A percentile compares a stretch with the other conserved stretches of the same genome.
Conservation (phyloP, 1,284 basidiomycete genomes). For the Ganoderma sp. region DNA sequence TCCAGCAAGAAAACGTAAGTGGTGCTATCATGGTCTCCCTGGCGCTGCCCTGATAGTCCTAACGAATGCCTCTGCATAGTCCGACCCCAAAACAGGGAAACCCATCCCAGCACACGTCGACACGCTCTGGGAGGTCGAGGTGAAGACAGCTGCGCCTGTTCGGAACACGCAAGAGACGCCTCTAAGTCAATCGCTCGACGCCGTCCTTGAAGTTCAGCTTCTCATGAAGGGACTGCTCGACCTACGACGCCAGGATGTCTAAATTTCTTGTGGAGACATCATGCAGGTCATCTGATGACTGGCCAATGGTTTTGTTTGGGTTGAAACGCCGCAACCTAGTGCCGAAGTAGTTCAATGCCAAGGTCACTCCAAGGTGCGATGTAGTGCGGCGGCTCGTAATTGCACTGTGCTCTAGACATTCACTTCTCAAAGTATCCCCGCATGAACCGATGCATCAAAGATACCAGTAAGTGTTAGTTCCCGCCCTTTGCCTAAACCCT, state of each 20-base stretch:
- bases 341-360: too few relatives aligned
- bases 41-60: neutral
- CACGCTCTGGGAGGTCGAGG: constrained; percentile 83
- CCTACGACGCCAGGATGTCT: constrained; percentile 68
- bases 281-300: too few relatives aligned
- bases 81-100: constrained; percentile 72
- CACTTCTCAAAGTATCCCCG: too few relatives aligned
- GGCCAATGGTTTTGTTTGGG: too few relatives aligned
- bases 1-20: constrained; percentile 77
- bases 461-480: too few relatives aligned
- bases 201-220: constrained; percentile 76
- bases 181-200: constrained; percentile 65
- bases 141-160: constrained; percentile 77
- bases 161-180: constrained; percentile 74
- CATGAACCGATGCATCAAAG: too few relatives aligned
- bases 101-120: constrained; percentile 74
- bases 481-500: too few relatives aligned
- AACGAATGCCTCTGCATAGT: constrained; percentile 44
- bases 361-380: too few relatives aligned
- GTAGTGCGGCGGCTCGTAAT: too few relatives aligned
- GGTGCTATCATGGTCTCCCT: too few relatives aligned
- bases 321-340: too few relatives aligned
- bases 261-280: constrained; percentile 6
- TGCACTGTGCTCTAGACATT: too few relatives aligned
- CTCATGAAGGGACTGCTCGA: constrained; percentile 82